Evolutionary conservation across 2,329 filamentous ascomycete species (phyloP).

Genomic region (Furcasterigmium furcatum): DNA sequence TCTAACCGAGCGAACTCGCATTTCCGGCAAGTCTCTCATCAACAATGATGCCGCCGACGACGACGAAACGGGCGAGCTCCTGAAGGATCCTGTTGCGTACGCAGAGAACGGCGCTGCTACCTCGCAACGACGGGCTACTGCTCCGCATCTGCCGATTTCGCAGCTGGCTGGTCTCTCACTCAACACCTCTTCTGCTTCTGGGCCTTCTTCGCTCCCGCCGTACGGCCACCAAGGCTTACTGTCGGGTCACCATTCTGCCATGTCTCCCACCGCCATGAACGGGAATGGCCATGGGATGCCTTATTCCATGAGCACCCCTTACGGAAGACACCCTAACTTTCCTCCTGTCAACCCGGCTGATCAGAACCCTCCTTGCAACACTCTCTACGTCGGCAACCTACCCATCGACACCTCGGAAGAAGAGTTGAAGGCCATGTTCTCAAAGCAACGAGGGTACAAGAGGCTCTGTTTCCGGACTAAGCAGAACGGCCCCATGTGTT

Average conservation of each 20-base stretch:
- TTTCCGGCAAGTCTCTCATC: constrained; percentile 70
- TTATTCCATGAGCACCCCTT: constrained; percentile 27
- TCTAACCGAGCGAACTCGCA: constrained; percentile 56
- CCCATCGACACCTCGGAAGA: constrained; percentile 92
- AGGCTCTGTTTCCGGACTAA: constrained; percentile 93
- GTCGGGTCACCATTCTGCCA: constrained; percentile 40
- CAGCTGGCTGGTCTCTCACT: constrained; percentile 70
- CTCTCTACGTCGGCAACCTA: constrained; percentile 94
- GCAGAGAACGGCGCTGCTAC: constrained; percentile 63
- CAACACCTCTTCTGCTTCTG: constrained; percentile 54
- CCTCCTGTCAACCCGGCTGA: constrained; percentile 87
- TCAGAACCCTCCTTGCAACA: constrained; percentile 96
- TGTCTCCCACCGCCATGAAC: constrained; percentile 55
- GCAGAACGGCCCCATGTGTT: constrained; percentile 95
- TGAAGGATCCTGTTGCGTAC: constrained; percentile 69
- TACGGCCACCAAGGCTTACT: constrained; percentile 32
- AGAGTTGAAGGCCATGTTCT: constrained; percentile 90
- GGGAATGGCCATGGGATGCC: constrained; percentile 22
- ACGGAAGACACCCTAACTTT: constrained; percentile 38
- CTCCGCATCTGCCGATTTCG: constrained; percentile 66
- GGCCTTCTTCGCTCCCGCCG: constrained; percentile 50
- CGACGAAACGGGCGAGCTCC: constrained; percentile 69
- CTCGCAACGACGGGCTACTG: constrained; percentile 62
- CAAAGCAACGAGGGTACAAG: constrained; percentile 91
- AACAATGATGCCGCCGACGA: constrained; percentile 61